These are phyloP conservation scores for Zymoseptoria brevis DNA, from an alignment of 2,329 filamentous ascomycete genomes.

Conservation along the genomic window DNA sequence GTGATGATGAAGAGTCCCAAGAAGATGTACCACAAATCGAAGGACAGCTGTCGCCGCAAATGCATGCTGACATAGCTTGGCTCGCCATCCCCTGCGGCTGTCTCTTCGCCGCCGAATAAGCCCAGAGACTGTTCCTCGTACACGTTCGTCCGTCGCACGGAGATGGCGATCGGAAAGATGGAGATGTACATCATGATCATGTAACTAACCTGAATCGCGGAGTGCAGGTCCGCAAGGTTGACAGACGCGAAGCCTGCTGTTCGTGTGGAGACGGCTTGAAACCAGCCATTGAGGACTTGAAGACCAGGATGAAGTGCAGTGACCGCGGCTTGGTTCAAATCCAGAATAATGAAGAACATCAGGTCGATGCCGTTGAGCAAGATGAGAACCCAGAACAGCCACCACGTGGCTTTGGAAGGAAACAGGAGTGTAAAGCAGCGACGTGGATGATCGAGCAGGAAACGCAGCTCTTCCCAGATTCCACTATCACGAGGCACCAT, in stretches of 20 bases:
- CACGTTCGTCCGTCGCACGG: slow-evolving; percentile 86
- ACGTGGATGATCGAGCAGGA: slow-evolving; percentile 87
- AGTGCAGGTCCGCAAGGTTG: slow-evolving; percentile 69
- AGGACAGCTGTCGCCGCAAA: slow-evolving; percentile 85
- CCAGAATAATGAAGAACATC: slow-evolving; percentile 85
- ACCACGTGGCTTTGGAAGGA: slow-evolving; percentile 85
- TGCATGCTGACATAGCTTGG: slow-evolving; percentile 85
- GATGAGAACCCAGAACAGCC: slow-evolving; percentile 81
- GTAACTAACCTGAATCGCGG: slow-evolving; percentile 87
- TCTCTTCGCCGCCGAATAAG: slow-evolving; percentile 52
- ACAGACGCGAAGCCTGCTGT: slow-evolving; percentile 86
- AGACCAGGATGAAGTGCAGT: slow-evolving; percentile 61
- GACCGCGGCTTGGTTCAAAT: slow-evolving; percentile 67
- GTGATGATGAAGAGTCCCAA: slow-evolving; percentile 86
- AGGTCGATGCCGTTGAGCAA: slow-evolving; percentile 76
- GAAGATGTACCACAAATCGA: slow-evolving; percentile 97
- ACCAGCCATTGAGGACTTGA: slow-evolving; percentile 76
- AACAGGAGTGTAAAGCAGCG: slow-evolving; percentile 95
- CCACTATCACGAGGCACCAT: slow-evolving; percentile 57
- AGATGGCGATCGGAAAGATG: slow-evolving; percentile 93
- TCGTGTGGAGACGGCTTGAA: slow-evolving; percentile 81
- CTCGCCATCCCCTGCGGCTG: slow-evolving; percentile 48
- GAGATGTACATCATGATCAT: slow-evolving; percentile 99
- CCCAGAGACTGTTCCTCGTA: slow-evolving; percentile 87
- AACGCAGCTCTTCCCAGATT: slow-evolving; percentile 81